These are phyloP conservation scores for Sporobolomyces roseus DNA, from an alignment of 768 basidiomycete genomes.

Conservation along the genomic window DNA sequence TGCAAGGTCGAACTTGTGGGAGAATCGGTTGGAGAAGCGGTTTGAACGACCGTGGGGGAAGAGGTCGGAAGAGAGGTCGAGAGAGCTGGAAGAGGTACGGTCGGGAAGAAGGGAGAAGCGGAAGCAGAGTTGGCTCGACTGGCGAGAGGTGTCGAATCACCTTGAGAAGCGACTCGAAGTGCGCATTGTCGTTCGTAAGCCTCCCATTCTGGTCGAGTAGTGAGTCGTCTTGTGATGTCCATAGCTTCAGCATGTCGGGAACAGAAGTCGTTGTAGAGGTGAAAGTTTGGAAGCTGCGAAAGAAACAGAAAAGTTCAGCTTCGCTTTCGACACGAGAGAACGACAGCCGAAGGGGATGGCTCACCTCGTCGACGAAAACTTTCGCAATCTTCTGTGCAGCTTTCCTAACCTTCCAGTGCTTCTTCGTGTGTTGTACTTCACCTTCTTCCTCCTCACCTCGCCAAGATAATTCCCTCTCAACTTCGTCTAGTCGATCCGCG, in stretches of 20 bases:
- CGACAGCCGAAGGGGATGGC: neutral
- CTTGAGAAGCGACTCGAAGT: slow-evolving; percentile 47
- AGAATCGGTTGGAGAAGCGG: slow-evolving; percentile 3
- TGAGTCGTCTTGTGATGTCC: slow-evolving; percentile 63
- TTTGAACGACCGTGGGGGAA: slow-evolving; percentile 25
- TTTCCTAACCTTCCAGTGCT: slow-evolving; percentile 7
- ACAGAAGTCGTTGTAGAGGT: slow-evolving; percentile 80
- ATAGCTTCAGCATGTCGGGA: slow-evolving; percentile 78
- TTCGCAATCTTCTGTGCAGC: slow-evolving; percentile 20
- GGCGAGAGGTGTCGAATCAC: slow-evolving; percentile 36
- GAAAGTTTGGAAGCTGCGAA: slow-evolving; percentile 53
- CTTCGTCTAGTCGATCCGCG: slow-evolving; percentile 15
- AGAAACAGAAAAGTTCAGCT: slow-evolving; percentile 48
- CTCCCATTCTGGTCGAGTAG: slow-evolving; percentile 72
- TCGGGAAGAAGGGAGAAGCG: slow-evolving; percentile 20
- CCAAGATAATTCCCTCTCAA: slow-evolving; percentile 39
- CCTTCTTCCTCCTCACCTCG: neutral
- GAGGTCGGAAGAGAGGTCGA: slow-evolving; percentile 20
- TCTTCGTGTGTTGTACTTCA: neutral
- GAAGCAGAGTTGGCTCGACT: slow-evolving; percentile 2
- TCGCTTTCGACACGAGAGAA: too few species aligned
- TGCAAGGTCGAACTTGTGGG: slow-evolving; percentile 45
- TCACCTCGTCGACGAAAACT: slow-evolving; percentile 54
- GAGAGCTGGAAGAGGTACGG: slow-evolving; percentile 8
- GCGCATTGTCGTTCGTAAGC: slow-evolving; percentile 76